Percentiles rank a stretch among this genome's conserved stretches.
Evolutionary conservation across 1,284 basidiomycete species (phyloP).

Genomic region (Rhodotorula mucilaginosa): DNA sequence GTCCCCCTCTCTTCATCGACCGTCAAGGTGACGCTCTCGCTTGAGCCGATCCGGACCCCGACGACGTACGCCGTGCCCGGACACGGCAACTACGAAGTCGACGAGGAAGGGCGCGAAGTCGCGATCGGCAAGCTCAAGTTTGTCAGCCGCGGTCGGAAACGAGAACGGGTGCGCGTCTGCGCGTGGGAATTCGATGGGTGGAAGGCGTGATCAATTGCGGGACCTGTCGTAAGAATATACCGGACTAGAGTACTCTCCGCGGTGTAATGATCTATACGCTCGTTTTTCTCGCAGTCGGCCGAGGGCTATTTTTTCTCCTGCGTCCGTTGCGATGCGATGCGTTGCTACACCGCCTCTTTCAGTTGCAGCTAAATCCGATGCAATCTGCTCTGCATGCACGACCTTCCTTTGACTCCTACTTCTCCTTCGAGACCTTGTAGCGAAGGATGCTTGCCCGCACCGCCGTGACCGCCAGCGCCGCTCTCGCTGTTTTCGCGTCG

Average conservation of each 20-base stretch:
- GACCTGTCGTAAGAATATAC: background rate
- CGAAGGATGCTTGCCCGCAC: constrained; percentile 11
- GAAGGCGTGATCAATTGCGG: constrained; percentile 17
- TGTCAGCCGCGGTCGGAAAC: constrained; percentile 34
- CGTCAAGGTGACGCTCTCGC: constrained; percentile 17
- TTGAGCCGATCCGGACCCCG: constrained; percentile 23
- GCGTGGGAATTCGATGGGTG: constrained; percentile 40
- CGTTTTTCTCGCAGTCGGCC: too few relatives aligned
- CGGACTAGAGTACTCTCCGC: background rate
- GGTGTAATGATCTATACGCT: background rate
- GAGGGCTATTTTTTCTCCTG: too few relatives aligned
- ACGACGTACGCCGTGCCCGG: constrained; percentile 17
- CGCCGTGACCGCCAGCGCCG: background rate
- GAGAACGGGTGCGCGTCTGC: constrained; percentile 30
- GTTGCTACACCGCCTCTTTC: background rate
- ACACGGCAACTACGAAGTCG: constrained; percentile 20
- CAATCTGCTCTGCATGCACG: too few relatives aligned
- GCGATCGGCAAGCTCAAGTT: constrained; percentile 38
- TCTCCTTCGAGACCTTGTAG: background rate
- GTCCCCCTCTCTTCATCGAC: background rate
- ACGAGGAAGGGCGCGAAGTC: constrained; percentile 21
- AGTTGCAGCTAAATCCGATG: too few relatives aligned
- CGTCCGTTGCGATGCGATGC: too few relatives aligned
- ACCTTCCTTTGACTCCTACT: background rate
- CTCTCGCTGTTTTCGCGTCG: background rate